Base-by-base conservation (phyloP, 2,329 filamentous ascomycete species). In the Colletotrichum abscissum region DNA sequence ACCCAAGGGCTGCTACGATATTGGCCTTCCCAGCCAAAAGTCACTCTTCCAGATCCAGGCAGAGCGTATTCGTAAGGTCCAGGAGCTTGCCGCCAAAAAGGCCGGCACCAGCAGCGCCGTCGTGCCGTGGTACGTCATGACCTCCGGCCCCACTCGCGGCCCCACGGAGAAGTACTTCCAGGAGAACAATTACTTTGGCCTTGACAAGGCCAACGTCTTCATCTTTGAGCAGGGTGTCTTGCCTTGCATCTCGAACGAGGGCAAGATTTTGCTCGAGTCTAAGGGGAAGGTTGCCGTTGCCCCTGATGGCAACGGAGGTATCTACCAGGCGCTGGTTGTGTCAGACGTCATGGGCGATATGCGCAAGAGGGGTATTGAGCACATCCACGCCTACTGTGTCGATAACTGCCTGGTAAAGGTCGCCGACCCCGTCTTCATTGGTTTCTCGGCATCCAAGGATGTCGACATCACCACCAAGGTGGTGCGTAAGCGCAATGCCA, bases 61-160 rank as follows among this genome's bases (percentile, higher is more conserved):
- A 57, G 95, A 99, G 90, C 90, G 97, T 67, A 98, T 99, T 81
- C 89, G 89, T 79, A 97, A 95, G 86, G 86, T 97, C 9, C 94
- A 98, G 85, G 85, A 92, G 79, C 87, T 98, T 76, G 95, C 96
- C 56, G 88, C 91, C 78, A 91, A 93, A 82, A 91, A 92, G 81
- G 87, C 90, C 67, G 86, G 75, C 38, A 76, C 76, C 19, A 76
- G 85, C 74, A 86, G 86, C 62, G 91, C 91, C 56, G 87, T 93
- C 38, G 92, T 98, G 55, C 97, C 97, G 14, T 99, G 97, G 97
- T 99, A 99, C 85, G 95, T 99, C 84, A 99, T 99, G 97, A 99
- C 97, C 79, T 98, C 95, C 79, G 97, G 97, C 5, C 97, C 97
- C 58, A 99, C 97, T 8, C 91, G 95, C 77, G 91, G 91, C 74